Base-by-base conservation (phyloP, 164 flowering plant genomes). In the Nelumbo lutea region DNA sequence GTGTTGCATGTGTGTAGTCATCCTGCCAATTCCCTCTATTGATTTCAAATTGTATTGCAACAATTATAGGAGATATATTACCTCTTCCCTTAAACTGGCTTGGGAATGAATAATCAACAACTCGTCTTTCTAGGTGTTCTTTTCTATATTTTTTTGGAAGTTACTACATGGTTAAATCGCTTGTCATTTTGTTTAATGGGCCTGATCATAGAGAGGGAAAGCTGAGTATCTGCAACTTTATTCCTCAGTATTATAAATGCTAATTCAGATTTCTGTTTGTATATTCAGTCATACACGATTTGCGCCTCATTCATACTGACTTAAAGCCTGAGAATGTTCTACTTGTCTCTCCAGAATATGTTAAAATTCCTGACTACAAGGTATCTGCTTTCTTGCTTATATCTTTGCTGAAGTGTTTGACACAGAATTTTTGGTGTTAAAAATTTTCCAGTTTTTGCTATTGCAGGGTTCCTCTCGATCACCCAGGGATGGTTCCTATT, bases 1-100 rank as follows among this genome's bases (percentile, higher is more conserved):
- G 93, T 96, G 83, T 96, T 79, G 99, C 96, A 96, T 96, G 98
- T 95, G 97, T 93, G 97, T 92, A 86, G 83, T 80, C 86, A 82
- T 68, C 69, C 62, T 72, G 67, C 59, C 66, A 57, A 27, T 60
- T 72, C 56, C 13, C 27, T 70, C 46, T 63, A 38, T 61, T 53
- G 2, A 10, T 70, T 65, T 69, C 52, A 63, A 48, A 9, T 60
- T 68, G 6, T 41, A 48, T 68, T 13, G 5, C 13, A 43, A 60
- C 45, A 63, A 4, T 50, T 60, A 72, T 64, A 62, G 65, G 68
- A 48, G 58, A 45, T 62, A 69, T 62, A 14, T 45, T 10, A 3
- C 14, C 10, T 6, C 11, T 43, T 40, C 14, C 40, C 6, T 15
- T 59, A 48, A 38, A 10, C 11, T 58, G 44, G 6, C 48, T 51